Conservation (phyloP, 164 flowering plant genomes). For the Buxus sempervirens region DNA sequence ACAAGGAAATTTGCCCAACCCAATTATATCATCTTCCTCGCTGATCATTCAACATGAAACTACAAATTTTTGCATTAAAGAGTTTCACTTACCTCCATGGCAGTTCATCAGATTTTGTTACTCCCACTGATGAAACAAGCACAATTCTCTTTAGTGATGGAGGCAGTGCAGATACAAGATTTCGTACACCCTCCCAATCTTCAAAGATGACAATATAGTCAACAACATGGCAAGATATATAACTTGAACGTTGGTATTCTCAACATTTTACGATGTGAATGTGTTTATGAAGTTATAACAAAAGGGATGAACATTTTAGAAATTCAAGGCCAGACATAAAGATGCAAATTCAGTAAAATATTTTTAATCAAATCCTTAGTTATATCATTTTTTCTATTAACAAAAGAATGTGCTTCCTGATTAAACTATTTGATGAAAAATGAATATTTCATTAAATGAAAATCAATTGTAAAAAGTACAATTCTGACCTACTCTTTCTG, state of each 20-base stretch:
- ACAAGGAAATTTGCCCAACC: no score
- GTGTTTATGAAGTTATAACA: not conserved
- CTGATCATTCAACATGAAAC: no score
- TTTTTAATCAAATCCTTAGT: not conserved
- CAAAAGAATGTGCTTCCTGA: not conserved
- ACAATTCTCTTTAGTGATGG: conserved; percentile 75
- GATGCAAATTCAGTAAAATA: not conserved
- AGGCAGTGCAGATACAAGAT: conserved; percentile 75
- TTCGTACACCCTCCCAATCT: conserved; percentile 98
- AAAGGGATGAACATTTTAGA: not conserved
- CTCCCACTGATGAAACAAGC: conserved; percentile 97
- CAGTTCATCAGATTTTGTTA: conserved; percentile 82
- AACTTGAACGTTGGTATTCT: not conserved
- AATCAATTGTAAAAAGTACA: conserved; percentile 10
- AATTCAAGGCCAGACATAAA: not conserved
- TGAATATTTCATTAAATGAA: not conserved
- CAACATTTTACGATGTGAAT: not conserved
- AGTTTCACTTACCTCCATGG: conserved; percentile 83
- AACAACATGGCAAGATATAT: not conserved
- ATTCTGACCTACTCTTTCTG: conserved; percentile 89
- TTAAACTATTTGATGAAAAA: not conserved
- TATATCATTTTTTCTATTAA: not conserved
- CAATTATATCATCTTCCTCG: no score
- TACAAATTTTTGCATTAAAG: not conserved
- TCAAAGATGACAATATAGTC: conserved; percentile 20